Conservation (phyloP, 208 protist species). For the Wallacemonas sp. region DNA sequence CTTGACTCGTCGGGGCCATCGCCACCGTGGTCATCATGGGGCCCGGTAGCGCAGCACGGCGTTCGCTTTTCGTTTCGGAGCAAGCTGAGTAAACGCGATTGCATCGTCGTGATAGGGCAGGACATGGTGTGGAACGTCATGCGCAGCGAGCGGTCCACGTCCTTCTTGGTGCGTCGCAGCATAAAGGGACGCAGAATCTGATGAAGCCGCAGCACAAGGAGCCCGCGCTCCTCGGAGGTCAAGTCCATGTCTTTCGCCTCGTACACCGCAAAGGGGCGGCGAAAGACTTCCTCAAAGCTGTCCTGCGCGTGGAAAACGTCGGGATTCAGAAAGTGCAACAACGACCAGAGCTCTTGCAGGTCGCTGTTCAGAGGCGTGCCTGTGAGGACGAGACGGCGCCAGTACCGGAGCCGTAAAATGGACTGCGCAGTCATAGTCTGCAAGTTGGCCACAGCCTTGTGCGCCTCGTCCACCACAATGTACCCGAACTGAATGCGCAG, state of each 20-base stretch:
- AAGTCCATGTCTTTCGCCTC: constrained; percentile 50
- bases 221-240: constrained; percentile 53
- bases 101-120: constrained; percentile 50
- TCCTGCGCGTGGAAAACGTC: constrained; percentile 90
- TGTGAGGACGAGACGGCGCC: constrained; percentile 90
- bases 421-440: constrained; percentile 33
- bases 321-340: constrained; percentile 98
- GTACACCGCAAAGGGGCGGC: constrained; percentile 47
- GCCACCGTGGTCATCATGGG: constrained; percentile 5
- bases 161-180: constrained; percentile 94
- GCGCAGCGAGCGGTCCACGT: constrained; percentile 92
- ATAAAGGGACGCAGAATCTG: constrained; percentile 95
- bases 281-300: constrained; percentile 94
- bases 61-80: constrained; percentile 44
- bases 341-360: constrained; percentile 97
- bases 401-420: constrained; percentile 33
- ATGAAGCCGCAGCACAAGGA: constrained; percentile 86
- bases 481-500: constrained; percentile 52
- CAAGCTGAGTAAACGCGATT: constrained; percentile 61
- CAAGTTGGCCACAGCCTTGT: constrained; percentile 73
- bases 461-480: constrained; percentile 80
- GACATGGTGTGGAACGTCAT: constrained; percentile 71
- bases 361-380: constrained; percentile 99
- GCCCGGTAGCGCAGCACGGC: constrained; percentile 2
- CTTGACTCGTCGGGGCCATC: not conserved